These are phyloP conservation scores for Canavalia gladiata DNA, from an alignment of 306 rosid species.

Conservation along the genomic window DNA sequence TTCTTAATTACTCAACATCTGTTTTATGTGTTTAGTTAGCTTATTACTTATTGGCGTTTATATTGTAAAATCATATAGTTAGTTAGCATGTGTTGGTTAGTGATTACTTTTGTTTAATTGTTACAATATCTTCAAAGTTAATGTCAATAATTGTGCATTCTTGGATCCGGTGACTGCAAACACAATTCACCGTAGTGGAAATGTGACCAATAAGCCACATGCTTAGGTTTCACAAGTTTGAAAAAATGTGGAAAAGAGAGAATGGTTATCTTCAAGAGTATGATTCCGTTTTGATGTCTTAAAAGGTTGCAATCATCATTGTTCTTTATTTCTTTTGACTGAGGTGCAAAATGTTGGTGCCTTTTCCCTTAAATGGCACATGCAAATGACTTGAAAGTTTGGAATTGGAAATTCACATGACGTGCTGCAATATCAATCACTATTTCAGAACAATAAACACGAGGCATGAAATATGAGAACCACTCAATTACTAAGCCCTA, in stretches of 20 bases:
- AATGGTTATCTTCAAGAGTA: background rate
- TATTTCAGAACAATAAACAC: background rate
- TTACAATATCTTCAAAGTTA: background rate
- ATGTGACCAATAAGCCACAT: background rate
- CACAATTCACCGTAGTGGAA: too few species aligned
- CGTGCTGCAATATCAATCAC: background rate
- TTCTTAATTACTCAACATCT: background rate
- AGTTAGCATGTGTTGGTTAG: background rate
- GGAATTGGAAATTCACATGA: too few species aligned
- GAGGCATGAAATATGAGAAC: background rate
- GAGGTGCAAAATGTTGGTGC: background rate
- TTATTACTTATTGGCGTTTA: background rate
- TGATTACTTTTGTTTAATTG: background rate
- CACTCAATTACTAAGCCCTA: background rate
- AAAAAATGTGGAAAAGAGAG: background rate
- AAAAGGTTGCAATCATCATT: background rate
- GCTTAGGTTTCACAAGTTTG: background rate
- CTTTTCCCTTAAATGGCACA: background rate
- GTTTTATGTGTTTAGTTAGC: background rate
- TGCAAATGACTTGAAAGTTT: background rate
- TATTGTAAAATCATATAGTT: too few species aligned
- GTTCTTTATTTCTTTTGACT: background rate
- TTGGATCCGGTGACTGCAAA: too few species aligned
- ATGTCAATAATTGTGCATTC: too few species aligned
- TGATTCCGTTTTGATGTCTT: background rate